Percentiles rank a stretch among this genome's conserved stretches.
phyloP scores from a whole-genome alignment of 306 rosid species.

The Senna tora region DNA sequence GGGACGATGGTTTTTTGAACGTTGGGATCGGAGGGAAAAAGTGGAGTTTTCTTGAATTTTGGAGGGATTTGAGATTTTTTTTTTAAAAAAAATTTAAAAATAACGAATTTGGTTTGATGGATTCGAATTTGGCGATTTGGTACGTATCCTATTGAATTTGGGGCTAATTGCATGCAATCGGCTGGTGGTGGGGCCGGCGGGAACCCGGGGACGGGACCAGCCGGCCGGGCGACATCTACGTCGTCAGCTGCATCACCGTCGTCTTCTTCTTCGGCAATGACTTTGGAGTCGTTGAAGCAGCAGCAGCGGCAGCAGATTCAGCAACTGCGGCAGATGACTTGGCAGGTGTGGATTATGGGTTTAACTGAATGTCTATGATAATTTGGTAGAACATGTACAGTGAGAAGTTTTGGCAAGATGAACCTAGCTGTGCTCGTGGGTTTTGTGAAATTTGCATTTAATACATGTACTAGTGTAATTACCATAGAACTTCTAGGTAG shows the following conservation, averaged over 20 bases:
- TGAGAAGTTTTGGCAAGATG: conserved; percentile 17
- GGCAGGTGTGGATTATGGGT: conserved; percentile 74
- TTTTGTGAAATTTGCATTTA: conserved; percentile 27
- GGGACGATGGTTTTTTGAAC: conserved; percentile 46
- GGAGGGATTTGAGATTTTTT: conserved; percentile 49
- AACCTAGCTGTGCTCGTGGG: conserved; percentile 35
- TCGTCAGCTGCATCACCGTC: conserved; percentile 94
- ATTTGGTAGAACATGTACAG: conserved; percentile 37
- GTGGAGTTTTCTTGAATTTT: conserved; percentile 45
- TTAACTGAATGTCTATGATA: conserved; percentile 36
- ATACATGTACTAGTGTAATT: conserved; percentile 18
- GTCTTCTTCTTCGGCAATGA: conserved; percentile 88
- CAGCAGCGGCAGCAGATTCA: conserved; percentile 64
- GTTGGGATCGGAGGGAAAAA: conserved; percentile 61
- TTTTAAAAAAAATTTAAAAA: conserved; percentile 6
- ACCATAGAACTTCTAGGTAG: conserved; percentile 21
- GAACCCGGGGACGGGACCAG: conserved; percentile 74
- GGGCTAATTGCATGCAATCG: conserved; percentile 79
- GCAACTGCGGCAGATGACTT: conserved; percentile 48
- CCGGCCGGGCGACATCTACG: conserved; percentile 70
- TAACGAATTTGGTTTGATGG: conserved; percentile 36
- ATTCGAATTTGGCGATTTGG: conserved; percentile 44
- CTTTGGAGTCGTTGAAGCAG: conserved; percentile 76
- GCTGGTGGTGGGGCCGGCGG: conserved; percentile 84
- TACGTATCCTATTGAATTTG: conserved; percentile 32